Conservation (phyloP, 75 land plant genomes). For the Larix kaempferi region DNA sequence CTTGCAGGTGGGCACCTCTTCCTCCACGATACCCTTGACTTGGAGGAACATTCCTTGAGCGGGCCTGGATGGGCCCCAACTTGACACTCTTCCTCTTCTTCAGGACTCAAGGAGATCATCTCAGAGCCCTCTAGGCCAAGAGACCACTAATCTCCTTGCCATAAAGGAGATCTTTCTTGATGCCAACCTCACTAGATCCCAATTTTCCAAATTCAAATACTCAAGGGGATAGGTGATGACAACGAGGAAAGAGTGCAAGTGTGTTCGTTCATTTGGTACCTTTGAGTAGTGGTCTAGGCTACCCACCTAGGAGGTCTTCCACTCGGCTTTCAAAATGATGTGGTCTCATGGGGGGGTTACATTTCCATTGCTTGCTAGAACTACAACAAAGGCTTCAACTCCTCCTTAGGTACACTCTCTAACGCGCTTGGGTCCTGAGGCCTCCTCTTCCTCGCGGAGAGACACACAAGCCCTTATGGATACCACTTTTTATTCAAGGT, state of each 20-base stretch:
- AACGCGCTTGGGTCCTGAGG: neutral
- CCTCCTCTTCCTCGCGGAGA: neutral
- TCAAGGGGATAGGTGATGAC: neutral
- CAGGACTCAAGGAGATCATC: too few relatives aligned
- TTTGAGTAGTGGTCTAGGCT: neutral
- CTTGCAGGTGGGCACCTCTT: too few relatives aligned
- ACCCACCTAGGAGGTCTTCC: neutral
- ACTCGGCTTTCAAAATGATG: neutral
- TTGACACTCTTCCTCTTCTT: too few relatives aligned
- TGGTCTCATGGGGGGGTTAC: neutral
- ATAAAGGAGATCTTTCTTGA: neutral
- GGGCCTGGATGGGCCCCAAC: too few relatives aligned
- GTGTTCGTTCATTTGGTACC: neutral
- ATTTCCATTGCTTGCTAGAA: neutral
- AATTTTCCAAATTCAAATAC: neutral
- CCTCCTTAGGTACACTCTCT: neutral
- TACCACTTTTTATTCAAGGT: neutral
- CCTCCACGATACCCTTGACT: too few relatives aligned
- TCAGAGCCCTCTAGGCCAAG: neutral
- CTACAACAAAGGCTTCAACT: neutral
- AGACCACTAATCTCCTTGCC: neutral
- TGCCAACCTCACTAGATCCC: neutral
- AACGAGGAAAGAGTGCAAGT: neutral
- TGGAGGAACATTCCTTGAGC: too few relatives aligned
- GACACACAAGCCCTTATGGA: neutral